Conservation (phyloP, 176 grass and related monocot genomes). For the Avena eriantha region DNA sequence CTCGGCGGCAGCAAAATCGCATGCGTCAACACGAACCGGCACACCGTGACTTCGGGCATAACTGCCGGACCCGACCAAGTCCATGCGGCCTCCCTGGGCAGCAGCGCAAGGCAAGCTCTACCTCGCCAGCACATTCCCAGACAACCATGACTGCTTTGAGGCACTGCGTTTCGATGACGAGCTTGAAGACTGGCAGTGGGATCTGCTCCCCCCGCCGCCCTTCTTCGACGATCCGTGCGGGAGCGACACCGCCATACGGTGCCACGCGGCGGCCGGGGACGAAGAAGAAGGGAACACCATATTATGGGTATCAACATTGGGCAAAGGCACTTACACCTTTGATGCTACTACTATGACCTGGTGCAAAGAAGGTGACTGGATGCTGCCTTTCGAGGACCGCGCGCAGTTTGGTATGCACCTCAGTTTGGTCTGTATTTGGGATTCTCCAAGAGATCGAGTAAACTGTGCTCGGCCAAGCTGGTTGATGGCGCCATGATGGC, state of each 20-base stretch:
- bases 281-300: neutral
- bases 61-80: neutral
- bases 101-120: neutral
- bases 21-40: neutral
- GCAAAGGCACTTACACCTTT: neutral
- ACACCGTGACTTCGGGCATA: neutral
- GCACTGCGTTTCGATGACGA: neutral
- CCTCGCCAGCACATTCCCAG: neutral
- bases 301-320: neutral
- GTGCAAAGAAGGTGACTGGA: neutral
- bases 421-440: neutral
- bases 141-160: neutral
- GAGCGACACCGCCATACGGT: neutral
- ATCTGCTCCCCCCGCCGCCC: neutral
- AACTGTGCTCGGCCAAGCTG: neutral
- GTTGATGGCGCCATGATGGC: neutral
- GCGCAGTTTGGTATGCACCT: neutral
- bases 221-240: neutral
- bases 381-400: neutral
- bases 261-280: neutral
- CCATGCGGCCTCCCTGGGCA: neutral
- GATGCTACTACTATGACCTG: neutral
- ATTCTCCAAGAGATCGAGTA: neutral
- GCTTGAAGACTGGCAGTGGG: neutral
- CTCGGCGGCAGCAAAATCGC: neutral